phyloP scores from a whole-genome alignment of 768 basidiomycete species.

The Leccinum subtestaceum region DNA sequence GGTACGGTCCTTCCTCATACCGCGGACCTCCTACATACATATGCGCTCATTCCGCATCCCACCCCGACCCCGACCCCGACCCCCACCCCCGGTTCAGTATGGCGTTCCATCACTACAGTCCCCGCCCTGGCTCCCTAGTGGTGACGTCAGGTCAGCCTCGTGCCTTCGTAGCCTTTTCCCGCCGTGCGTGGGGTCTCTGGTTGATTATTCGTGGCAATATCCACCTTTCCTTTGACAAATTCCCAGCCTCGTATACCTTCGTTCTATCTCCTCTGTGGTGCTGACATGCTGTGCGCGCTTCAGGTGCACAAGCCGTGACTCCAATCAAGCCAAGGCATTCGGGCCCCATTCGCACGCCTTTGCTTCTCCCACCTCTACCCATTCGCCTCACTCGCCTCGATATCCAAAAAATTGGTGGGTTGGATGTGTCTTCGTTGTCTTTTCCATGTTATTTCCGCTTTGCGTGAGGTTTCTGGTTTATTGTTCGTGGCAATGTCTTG shows the following conservation, averaged over 20 bases:
- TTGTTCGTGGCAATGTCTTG: conserved; percentile 2
- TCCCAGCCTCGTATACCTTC: neutral
- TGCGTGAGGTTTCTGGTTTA: neutral
- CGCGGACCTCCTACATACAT: no score
- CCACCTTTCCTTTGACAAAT: neutral
- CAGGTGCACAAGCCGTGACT: conserved; percentile 8
- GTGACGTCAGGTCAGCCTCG: neutral
- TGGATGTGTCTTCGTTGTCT: neutral
- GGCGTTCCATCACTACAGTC: neutral
- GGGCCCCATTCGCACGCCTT: conserved; percentile 4
- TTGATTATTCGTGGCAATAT: conserved; percentile 2
- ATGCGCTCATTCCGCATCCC: no score
- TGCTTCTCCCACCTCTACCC: neutral
- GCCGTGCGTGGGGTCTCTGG: neutral
- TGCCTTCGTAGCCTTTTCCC: conserved; percentile 1
- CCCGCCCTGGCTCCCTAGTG: conserved; percentile 15
- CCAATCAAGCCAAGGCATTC: conserved; percentile 2
- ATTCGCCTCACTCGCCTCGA: neutral
- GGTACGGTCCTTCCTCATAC: no score
- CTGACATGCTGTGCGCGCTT: conserved; percentile 6
- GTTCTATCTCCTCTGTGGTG: neutral
- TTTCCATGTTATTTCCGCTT: neutral
- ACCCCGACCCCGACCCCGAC: no score
- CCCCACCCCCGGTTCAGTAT: neutral
- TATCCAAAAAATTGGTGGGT: conserved; percentile 18